These are phyloP conservation scores for Ascochyta koolunga DNA, from an alignment of 2,329 filamentous ascomycete species.

Conservation along the genomic window DNA sequence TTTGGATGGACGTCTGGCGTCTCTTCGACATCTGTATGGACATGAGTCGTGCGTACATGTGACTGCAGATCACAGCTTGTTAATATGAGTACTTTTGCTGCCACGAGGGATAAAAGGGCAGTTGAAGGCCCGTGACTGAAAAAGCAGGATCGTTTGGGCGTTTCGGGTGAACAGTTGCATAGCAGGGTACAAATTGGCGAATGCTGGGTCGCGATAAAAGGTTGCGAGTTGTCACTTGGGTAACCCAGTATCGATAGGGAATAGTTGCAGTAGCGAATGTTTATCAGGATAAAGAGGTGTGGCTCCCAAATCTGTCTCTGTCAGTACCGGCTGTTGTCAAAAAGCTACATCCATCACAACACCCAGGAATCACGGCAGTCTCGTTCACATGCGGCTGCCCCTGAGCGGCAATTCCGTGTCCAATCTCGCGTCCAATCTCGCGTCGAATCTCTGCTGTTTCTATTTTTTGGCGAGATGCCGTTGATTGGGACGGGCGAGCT, in stretches of 20 bases:
- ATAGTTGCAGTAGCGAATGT: constrained; percentile 1
- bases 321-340: neutral
- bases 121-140: neutral
- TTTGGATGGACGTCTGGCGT: constrained; percentile 1
- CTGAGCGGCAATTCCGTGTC: constrained; percentile 9
- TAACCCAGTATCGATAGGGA: constrained; percentile 6
- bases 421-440: constrained; percentile 6
- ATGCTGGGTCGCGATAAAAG: constrained; percentile 5
- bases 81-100: neutral
- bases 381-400: neutral
- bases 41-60: neutral
- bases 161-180: constrained; percentile 9
- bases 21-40: neutral
- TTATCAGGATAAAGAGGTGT: neutral
- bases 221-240: constrained; percentile 7
- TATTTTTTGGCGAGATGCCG: neutral
- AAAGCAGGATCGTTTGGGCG: neutral
- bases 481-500: constrained; percentile 6
- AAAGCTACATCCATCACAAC: constrained; percentile 1
- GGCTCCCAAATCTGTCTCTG: neutral
- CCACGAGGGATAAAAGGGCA: neutral
- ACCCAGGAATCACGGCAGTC: constrained; percentile 1
- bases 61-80: constrained; percentile 1
- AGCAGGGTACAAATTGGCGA: constrained; percentile 7
- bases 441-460: constrained; percentile 2